Evolutionary conservation across 192 early-diverging fungal species (phyloP), one percentile per base, ranked within the genome.

Genomic region (Rhizoclosmatium globosum): DNA sequence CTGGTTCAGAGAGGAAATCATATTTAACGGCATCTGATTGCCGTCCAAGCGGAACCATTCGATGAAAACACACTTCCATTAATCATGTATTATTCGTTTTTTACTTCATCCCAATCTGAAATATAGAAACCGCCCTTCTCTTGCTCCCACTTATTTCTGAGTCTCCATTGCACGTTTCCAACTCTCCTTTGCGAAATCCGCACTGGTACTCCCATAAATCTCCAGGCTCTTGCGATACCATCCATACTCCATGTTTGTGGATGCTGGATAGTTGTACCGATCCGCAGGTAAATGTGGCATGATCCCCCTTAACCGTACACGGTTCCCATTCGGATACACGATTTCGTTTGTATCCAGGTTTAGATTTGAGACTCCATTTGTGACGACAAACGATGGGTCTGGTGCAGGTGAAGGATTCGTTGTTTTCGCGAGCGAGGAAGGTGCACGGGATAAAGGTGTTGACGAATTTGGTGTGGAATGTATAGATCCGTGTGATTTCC

Each of bases 121-220:
- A 31, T 31, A 31, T 31, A 31, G 31, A 31, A 31, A 31, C 31
- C 31, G 31, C 31, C 31, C 31, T 31, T 31, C 31, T 31, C 31
- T 31, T 31, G 31, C 31, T 31, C 31, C 31, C 31, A 31, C 31
- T 56, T 56, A 15, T n/a, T 56, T 56, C 19, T 56, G 11, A 15
- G 19, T 56, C 53, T 56, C 53, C 53, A 56, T 31, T 7, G 38
- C 60, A 7, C 60, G 60, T 50, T 73, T 71, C 78, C 78, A 79
- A 38, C 77, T 78, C 69, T 79, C 77, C 50, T 69, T 76, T 31
- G 64, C 67, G 53, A 71, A 79, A 48, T 84, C 68, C 6, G 83
- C 83, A 44, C 72, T 76, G 42, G 80, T 84, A 65, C 44, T 72
- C 9, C 82, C 82, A 72, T 75, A 81, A 2, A 79, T 48, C 74